Evolutionary conservation across 345 rosid species (phyloP).

Genomic region (Gossypium herbaceum): DNA sequence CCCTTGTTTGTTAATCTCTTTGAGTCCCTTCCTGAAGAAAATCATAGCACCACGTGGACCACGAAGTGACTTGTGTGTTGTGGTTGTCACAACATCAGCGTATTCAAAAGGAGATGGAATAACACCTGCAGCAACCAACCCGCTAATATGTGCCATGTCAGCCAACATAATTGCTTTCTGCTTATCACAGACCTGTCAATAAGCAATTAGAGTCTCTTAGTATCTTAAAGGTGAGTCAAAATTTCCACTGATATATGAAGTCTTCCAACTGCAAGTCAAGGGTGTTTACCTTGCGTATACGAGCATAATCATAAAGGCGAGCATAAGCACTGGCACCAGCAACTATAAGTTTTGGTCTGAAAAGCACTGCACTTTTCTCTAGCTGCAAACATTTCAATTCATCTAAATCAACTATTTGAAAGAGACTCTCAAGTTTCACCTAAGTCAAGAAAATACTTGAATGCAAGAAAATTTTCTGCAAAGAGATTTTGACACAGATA

Average conservation of each 20-base stretch:
- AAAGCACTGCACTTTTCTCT: slow-evolving; percentile 77
- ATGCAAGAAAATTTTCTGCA: background rate
- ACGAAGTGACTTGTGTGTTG: slow-evolving; percentile 96
- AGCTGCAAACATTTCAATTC: slow-evolving; percentile 44
- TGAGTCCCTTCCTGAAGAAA: slow-evolving; percentile 88
- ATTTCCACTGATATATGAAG: background rate
- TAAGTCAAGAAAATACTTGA: background rate
- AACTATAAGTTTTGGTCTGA: slow-evolving; percentile 89
- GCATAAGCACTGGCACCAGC: slow-evolving; percentile 99
- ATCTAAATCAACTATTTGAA: slow-evolving; percentile 7
- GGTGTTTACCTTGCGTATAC: slow-evolving; percentile 68
- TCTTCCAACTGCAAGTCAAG: background rate
- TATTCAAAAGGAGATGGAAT: slow-evolving; percentile 95
- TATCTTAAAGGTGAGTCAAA: background rate
- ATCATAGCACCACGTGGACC: slow-evolving; percentile 99
- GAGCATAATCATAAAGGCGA: slow-evolving; percentile 86
- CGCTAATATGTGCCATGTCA: slow-evolving; percentile 98
- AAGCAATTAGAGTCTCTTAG: slow-evolving; percentile 13
- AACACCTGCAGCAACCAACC: slow-evolving; percentile 92
- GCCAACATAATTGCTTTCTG: slow-evolving; percentile 85
- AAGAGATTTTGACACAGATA: background rate
- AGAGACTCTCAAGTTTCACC: background rate
- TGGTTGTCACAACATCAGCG: slow-evolving; percentile 92
- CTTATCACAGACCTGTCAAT: slow-evolving; percentile 86
- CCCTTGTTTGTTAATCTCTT: slow-evolving; percentile 82